Base-by-base conservation (phyloP, 352 stramenopile species). In the Phytophthora meadii region DNA sequence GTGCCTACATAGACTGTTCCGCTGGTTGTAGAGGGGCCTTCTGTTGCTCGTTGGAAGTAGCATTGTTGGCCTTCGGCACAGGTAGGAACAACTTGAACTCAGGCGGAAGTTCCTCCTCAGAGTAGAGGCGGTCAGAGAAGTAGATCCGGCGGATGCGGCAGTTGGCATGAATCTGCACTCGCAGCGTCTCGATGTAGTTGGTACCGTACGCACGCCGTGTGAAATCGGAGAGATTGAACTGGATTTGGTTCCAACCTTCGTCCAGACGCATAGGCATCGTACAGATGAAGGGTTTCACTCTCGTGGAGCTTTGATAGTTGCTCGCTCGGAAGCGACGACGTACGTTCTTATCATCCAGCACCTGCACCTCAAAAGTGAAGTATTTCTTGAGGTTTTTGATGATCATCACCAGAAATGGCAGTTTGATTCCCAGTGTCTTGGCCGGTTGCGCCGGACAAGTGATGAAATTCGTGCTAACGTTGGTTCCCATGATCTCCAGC, bases 301-400 rank as follows among this genome's bases (percentile, higher is more conserved):
- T 80, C 52, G 97, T 99, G 36, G 93, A 98, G 64, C 89, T 98
- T 81, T 98, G 95, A 76, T 99, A 99, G 74, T 99, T 99, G 60
- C 92, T 98, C 37, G 96, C 96, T 44, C 97, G 87, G 78, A 99
- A 99, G 58, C 96, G 83, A 62, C 95, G 91, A 37, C 94, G 92
- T 47, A 99, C 95, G 66, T 98, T 98, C 87, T 99, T 99, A 81
- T 99, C 97, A 71, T 99, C 97, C 17, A 99, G 85, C 48, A 99
- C 96, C 81, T 98, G 94, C 24, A 99, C 97, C 77, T 99, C 97
- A 67, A 99, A 99, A 30, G 96, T 99, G 70, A 99, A 99, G 78
- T 99, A 99, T 82, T 99, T 99, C 61, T 99, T 98, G 40, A 99
- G 73, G 79, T 99, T 99, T 82, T 99, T 99, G 62, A 99, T 96